Evolutionary conservation across 768 basidiomycete genomes (phyloP).

Genomic region (Lactarius pseudohatsudake): DNA sequence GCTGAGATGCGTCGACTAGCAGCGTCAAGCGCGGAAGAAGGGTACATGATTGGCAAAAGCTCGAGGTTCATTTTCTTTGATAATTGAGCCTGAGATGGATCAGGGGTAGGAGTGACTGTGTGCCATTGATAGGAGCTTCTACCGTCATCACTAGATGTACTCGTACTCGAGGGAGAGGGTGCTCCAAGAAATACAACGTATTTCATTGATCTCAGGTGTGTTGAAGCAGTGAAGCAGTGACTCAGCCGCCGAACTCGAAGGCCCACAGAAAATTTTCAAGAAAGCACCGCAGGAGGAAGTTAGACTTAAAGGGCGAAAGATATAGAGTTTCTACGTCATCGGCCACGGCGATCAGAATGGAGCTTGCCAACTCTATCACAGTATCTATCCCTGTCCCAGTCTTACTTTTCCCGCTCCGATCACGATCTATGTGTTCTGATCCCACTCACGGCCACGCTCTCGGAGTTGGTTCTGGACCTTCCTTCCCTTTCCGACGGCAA

Average conservation of each 20-base stretch:
- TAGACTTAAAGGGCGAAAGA: neutral
- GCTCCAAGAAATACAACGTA: slow-evolving; percentile 58
- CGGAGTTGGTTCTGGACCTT: slow-evolving; percentile 12
- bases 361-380: slow-evolving; percentile 11
- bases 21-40: slow-evolving; percentile 56
- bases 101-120: slow-evolving; percentile 39
- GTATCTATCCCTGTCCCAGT: slow-evolving; percentile 33
- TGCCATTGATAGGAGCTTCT: slow-evolving; percentile 45
- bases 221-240: neutral
- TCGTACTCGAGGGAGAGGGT: slow-evolving; percentile 40
- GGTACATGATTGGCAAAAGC: slow-evolving; percentile 20
- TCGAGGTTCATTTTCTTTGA: slow-evolving; percentile 28
- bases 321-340: neutral
- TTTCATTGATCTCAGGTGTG: slow-evolving; percentile 7
- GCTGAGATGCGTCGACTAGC: slow-evolving; percentile 69
- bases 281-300: too few species aligned
- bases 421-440: neutral
- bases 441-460: neutral
- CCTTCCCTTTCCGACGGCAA: neutral
- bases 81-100: slow-evolving; percentile 1
- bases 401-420: slow-evolving; percentile 10
- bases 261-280: too few species aligned
- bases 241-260: neutral
- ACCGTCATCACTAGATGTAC: slow-evolving; percentile 38
- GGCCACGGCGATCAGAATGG: slow-evolving; percentile 16